Evolutionary conservation across 2,329 filamentous ascomycete species (phyloP).

Genomic region (Penicillium brevicompactum): DNA sequence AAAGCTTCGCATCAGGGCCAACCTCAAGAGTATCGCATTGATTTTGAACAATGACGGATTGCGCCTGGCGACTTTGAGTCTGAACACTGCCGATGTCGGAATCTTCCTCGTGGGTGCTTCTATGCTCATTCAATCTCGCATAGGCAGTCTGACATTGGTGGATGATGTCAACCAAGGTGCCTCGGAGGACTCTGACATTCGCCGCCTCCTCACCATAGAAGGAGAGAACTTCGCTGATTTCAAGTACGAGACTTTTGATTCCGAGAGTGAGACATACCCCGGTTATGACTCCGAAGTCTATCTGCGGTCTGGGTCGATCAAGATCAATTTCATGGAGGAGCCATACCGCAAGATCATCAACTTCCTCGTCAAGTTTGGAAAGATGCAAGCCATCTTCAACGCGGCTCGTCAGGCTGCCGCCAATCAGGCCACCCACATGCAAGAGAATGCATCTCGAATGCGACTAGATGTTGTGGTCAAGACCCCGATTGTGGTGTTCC

Average conservation of each 20-base stretch:
- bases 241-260: slow-evolving; percentile 93
- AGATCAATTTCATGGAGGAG: slow-evolving; percentile 95
- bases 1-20: slow-evolving; percentile 90
- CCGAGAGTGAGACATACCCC: slow-evolving; percentile 74
- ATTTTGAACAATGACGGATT: slow-evolving; percentile 98
- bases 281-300: slow-evolving; percentile 93
- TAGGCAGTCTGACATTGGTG: slow-evolving; percentile 84
- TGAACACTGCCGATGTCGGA: slow-evolving; percentile 89
- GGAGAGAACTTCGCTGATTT: slow-evolving; percentile 96
- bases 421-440: slow-evolving; percentile 88
- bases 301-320: slow-evolving; percentile 89
- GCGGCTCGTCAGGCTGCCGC: slow-evolving; percentile 92
- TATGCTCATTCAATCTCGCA: slow-evolving; percentile 82
- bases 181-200: slow-evolving; percentile 74
- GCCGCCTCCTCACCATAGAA: slow-evolving; percentile 89
- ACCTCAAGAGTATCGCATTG: slow-evolving; percentile 88
- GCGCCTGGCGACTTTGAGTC: slow-evolving; percentile 84
- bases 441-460: slow-evolving; percentile 85
- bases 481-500: slow-evolving; percentile 95
- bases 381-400: slow-evolving; percentile 99
- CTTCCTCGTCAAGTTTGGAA: slow-evolving; percentile 97
- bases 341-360: slow-evolving; percentile 98
- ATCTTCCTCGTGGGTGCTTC: slow-evolving; percentile 83
- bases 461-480: slow-evolving; percentile 93
- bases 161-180: slow-evolving; percentile 95